Percentiles rank a stretch among this genome's conserved stretches.
phyloP scores from a whole-genome alignment of 192 early-diverging fungal species.

The Gaertneriomyces sp. region DNA sequence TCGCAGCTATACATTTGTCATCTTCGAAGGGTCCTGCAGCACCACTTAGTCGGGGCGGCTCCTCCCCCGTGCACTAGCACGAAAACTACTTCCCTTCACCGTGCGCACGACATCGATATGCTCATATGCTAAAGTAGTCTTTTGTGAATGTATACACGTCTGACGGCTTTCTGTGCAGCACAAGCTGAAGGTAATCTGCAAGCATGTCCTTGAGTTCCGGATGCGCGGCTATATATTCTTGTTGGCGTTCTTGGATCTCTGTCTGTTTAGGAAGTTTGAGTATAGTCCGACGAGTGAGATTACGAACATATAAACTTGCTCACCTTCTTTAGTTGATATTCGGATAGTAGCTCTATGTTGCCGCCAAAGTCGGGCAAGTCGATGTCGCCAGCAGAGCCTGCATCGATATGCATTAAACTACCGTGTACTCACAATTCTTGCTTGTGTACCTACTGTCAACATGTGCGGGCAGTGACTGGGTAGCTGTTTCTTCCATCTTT shows the following conservation, averaged over 20 bases:
- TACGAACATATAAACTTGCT: neutral
- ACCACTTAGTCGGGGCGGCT: too few relatives aligned
- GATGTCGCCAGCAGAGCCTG: too few relatives aligned
- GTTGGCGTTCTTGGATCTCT: constrained; percentile 33
- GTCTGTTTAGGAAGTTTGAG: neutral
- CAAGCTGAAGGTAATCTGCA: constrained; percentile 46
- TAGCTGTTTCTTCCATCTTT: too few relatives aligned
- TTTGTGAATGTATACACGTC: constrained; percentile 46
- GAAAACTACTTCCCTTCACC: too few relatives aligned
- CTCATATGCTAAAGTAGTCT: constrained; percentile 16
- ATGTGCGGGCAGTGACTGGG: too few relatives aligned
- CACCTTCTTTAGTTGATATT: constrained; percentile 40
- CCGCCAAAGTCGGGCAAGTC: constrained; percentile 22
- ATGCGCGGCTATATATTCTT: constrained; percentile 33
- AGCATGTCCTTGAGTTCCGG: constrained; percentile 44
- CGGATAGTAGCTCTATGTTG: constrained; percentile 44
- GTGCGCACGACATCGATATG: neutral
- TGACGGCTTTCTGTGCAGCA: constrained; percentile 44
- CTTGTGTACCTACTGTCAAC: too few relatives aligned
- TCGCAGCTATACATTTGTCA: too few relatives aligned
- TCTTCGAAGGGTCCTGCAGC: too few relatives aligned
- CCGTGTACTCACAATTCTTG: too few relatives aligned
- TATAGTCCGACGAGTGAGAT: neutral
- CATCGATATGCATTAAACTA: too few relatives aligned
- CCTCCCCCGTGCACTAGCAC: too few relatives aligned